These are phyloP conservation scores for Pichia sorboxylosa DNA, from an alignment of 1,139 yeast genomes.

Conservation along the genomic window DNA sequence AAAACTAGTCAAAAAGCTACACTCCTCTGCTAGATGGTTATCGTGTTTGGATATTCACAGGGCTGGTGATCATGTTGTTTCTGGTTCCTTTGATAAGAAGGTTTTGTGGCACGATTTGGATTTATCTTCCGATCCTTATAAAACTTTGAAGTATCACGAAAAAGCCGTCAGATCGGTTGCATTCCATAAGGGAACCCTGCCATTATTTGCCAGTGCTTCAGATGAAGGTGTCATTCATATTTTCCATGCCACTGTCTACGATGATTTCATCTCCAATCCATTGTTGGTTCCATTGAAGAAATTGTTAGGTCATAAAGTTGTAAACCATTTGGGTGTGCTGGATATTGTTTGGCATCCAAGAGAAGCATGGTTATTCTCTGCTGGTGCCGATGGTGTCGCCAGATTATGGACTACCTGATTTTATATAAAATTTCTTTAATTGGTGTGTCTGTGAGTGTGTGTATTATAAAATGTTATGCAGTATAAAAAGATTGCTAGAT, in stretches of 20 bases:
- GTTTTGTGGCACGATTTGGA: constrained; percentile 97
- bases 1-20: constrained; percentile 64
- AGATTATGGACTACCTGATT: constrained; percentile 76
- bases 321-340: constrained; percentile 78
- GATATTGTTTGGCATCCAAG: constrained; percentile 92
- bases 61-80: constrained; percentile 79
- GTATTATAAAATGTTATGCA: no score
- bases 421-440: no score
- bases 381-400: constrained; percentile 98
- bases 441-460: no score
- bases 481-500: neutral
- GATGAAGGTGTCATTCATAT: constrained; percentile 92
- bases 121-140: constrained; percentile 80
- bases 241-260: constrained; percentile 94
- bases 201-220: constrained; percentile 90
- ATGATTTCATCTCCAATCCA: constrained; percentile 92
- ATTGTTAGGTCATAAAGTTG: constrained; percentile 80
- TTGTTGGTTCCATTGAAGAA: constrained; percentile 92
- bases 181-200: constrained; percentile 77
- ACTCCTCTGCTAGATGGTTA: constrained; percentile 96
- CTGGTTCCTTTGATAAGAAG: constrained; percentile 89
- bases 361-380: constrained; percentile 96
- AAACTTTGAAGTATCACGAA: constrained; percentile 88
- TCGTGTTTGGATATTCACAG: constrained; percentile 85
- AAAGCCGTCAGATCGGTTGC: constrained; percentile 84